These are phyloP conservation scores for Ensete ventricosum DNA, from an alignment of 176 grass and related monocot genomes.

Conservation along the genomic window DNA sequence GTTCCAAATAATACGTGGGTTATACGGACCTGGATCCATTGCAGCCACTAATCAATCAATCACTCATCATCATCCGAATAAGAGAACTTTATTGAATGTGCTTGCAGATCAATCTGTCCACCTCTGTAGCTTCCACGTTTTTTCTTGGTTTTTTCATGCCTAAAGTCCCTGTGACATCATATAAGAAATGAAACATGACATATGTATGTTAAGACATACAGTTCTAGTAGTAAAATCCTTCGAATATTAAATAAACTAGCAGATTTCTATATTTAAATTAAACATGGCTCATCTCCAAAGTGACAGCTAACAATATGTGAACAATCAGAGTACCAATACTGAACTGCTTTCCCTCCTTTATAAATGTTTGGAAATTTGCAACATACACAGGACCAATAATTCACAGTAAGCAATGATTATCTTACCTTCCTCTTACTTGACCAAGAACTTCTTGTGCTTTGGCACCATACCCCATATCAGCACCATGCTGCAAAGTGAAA, in stretches of 20 bases:
- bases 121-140: conserved; percentile 79
- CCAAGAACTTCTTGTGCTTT: conserved; percentile 94
- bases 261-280: neutral
- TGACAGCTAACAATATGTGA: neutral
- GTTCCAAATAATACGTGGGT: too few species aligned
- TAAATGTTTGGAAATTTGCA: neutral
- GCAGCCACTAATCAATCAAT: conserved; percentile 8
- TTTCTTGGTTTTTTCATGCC: conserved; percentile 98
- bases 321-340: neutral
- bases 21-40: neutral
- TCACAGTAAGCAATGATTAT: neutral
- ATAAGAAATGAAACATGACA: neutral
- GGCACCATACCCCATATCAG: conserved; percentile 73
- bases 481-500: conserved; percentile 41
- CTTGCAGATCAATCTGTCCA: conserved; percentile 64
- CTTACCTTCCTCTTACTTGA: conserved; percentile 90
- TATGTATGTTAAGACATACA: too few species aligned
- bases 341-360: neutral
- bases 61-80: conserved; percentile 46
- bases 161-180: conserved; percentile 57
- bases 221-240: neutral
- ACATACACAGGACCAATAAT: too few species aligned
- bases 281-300: neutral
- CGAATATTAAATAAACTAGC: neutral
- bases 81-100: conserved; percentile 79